Evolutionary conservation across 129 eudicot genomes (phyloP).

Genomic region (Flaveria trinervia): DNA sequence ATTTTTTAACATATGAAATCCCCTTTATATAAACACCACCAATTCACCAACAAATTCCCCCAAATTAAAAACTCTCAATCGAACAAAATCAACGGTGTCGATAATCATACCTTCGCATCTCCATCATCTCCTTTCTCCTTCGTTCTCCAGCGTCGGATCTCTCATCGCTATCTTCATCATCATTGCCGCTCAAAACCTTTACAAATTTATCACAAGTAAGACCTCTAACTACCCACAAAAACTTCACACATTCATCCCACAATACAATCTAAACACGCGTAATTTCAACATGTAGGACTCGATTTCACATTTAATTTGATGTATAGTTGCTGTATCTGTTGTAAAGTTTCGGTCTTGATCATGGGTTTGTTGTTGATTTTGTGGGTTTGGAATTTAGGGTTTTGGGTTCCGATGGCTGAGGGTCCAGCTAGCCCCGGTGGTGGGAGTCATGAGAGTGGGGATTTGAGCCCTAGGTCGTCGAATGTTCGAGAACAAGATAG

Average conservation of each 20-base stretch:
- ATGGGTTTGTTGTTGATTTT: not conserved
- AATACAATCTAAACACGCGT: no score
- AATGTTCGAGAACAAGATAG: slow-evolving; percentile 78
- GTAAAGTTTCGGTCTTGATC: not conserved
- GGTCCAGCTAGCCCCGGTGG: slow-evolving; percentile 61
- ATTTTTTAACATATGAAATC: no score
- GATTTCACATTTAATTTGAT: not conserved
- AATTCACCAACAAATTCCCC: not conserved
- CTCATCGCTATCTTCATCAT: slow-evolving; percentile 18
- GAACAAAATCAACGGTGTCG: slow-evolving; percentile 62
- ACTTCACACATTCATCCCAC: not conserved
- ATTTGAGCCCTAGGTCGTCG: slow-evolving; percentile 59
- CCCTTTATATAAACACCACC: not conserved
- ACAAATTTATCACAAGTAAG: not conserved
- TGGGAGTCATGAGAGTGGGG: slow-evolving; percentile 71
- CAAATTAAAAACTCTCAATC: not conserved
- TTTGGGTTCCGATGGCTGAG: slow-evolving; percentile 57
- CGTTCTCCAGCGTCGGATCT: slow-evolving; percentile 82
- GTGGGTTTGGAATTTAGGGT: slow-evolving; percentile 14
- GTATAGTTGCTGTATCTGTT: slow-evolving; percentile 1
- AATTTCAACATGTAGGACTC: not conserved
- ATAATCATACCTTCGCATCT: slow-evolving; percentile 56
- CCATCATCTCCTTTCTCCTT: slow-evolving; percentile 67
- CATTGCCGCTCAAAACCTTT: slow-evolving; percentile 40
- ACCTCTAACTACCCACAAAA: not conserved